Base-by-base conservation (phyloP, 2,329 filamentous ascomycete species). In the Stemphylium vesicarium region DNA sequence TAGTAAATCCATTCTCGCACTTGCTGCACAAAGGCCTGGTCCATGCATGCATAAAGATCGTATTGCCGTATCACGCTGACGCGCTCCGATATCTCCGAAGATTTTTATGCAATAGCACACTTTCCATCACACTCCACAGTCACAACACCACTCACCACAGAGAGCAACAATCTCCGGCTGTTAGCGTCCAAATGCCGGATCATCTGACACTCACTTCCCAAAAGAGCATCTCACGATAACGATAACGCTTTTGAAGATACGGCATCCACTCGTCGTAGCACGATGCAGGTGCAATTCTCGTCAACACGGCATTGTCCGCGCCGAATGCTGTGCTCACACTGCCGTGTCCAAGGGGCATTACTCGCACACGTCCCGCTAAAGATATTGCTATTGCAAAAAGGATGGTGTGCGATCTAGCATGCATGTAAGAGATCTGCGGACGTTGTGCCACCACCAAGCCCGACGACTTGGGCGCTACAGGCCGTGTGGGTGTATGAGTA, bases 181-280 rank as follows among this genome's bases (percentile, higher is more conserved):
- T 52, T 63, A 62, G 48, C 47, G 42, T 37, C n/a, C 16, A 53
- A 43, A 31, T n/a, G 38, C 36, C 44, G 50, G 56, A 46, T 53
- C 43, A 50, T 53, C 57, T 56, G 42, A 43, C 37, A 9, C 44
- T 42, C 29, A 48, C 44, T 22, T 49, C 57, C 56, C 18, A 39
- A 50, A 57, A 29, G 18, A 57, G 60, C 47, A 62, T 49, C 58
- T 44, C 59, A 66, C 61, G 63, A 66, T 65, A 67, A 59, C 59
- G 36, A 39, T 29, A 43, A 16, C 16, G 10, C 33, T 11, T 32
- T 18, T 43, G 32, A 39, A 54, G 42, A 50, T 52, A 44, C 29
- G 36, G 37, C 15, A 29, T 38, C 49, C 47, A 53, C 40, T 50
- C 39, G 39, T 57, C 26, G 61, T 64, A 16, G 63, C 58, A 65